Base-by-base conservation (phyloP, 1,284 basidiomycete genomes). In the Cutaneotrichosporon cutaneum region DNA sequence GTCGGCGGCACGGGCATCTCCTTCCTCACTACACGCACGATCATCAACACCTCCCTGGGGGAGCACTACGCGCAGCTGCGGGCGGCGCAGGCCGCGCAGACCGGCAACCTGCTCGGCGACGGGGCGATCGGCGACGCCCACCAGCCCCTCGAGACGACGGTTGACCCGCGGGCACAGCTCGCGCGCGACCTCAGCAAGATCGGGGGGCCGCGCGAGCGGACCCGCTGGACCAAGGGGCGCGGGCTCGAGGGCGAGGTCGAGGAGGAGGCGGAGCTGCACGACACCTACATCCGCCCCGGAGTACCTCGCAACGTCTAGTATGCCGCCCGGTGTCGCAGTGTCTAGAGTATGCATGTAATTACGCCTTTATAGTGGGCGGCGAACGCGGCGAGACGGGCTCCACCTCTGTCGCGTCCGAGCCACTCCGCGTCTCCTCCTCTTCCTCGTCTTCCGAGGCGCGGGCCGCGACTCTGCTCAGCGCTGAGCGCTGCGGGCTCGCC, bases 261-360 rank as follows among this genome's bases (percentile, higher is more conserved):
- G 57, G 72, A 71, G 30, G 71, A 72, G 51, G 56, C 45, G n/a
- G 72, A 74, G 64, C 68, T 76, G 70, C 52, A 66, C 32, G 74
- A 76, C 63, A 67, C 69, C 5, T 76, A 68, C 54, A 59, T 68
- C 54, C 60, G 70, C 1, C 64, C 72, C 11, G 74, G 72, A 0
- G 64, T 70, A 21, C 73, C 73, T 10, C 56, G 73, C 50, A 55
- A 55, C 27, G 39, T 45, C 18, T 55, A 55, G 27, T 3, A n/a
- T n/a, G n/a, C n/a, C n/a, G n/a, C n/a, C n/a, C n/a, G n/a, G n/a
- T n/a, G n/a, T n/a, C n/a, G n/a, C 24, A 8, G 27, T 13, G 24
- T 8, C 42, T 47, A 44, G 22, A 30, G 33, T 52, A 48, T 58
- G 47, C 47, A 58, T 58, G 24, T 30, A 27, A 5, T 39, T 33